Conservation (phyloP, 257 asterid species). For the Scutellaria barbata region DNA sequence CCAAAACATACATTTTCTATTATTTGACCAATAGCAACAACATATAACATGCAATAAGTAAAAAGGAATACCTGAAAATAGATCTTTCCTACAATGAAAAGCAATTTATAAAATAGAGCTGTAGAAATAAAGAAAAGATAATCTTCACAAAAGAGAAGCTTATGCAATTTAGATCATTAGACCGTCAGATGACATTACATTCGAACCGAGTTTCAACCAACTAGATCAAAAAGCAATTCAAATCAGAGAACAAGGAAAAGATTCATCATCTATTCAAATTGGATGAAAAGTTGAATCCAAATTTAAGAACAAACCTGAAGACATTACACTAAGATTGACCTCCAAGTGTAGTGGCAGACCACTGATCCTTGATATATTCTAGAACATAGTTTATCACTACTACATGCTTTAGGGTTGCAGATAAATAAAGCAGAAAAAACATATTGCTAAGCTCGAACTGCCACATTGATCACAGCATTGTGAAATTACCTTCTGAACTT, state of each 20-base stretch:
- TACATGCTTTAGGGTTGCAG: too few relatives aligned
- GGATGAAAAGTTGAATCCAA: background rate
- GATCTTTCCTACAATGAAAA: background rate
- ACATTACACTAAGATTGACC: background rate
- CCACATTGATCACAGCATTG: background rate
- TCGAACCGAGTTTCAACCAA: slow-evolving; percentile 1
- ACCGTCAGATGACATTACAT: slow-evolving; percentile 13
- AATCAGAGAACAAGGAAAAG: background rate
- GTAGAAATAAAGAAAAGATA: background rate
- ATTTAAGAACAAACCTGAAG: background rate
- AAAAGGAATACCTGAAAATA: background rate
- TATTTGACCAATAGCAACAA: background rate
- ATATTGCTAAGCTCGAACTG: too few relatives aligned
- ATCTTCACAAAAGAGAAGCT: background rate
- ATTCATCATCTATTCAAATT: background rate
- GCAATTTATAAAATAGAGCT: slow-evolving; percentile 1
- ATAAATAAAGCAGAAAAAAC: too few relatives aligned
- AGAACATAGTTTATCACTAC: background rate
- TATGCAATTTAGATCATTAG: background rate
- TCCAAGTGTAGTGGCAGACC: background rate
- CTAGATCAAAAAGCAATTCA: slow-evolving; percentile 9
- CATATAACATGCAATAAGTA: slow-evolving; percentile 11
- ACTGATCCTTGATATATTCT: background rate
- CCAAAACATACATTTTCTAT: background rate
- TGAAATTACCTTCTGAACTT: background rate